Evolutionary conservation across 75 land plant genomes (phyloP).

Genomic region (Pinus taeda): DNA sequence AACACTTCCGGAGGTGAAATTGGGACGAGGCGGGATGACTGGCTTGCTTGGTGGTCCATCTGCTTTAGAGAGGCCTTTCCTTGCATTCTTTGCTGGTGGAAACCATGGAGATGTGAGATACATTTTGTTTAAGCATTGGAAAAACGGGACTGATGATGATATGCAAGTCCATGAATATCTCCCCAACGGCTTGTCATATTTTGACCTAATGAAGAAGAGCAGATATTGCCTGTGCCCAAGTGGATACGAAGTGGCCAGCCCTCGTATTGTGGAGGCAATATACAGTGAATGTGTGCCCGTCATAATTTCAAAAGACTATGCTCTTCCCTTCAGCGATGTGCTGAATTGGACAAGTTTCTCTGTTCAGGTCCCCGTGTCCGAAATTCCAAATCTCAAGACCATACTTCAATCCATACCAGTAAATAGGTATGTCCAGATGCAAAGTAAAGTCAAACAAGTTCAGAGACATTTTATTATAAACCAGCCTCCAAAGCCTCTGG

Average conservation of each 20-base stretch:
- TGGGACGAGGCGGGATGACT: slow-evolving; percentile 24
- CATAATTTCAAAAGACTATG: slow-evolving; percentile 51
- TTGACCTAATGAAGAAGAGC: slow-evolving; percentile 46
- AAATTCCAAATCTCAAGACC: slow-evolving; percentile 48
- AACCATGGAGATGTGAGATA: slow-evolving; percentile 59
- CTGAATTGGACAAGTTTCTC: slow-evolving; percentile 61
- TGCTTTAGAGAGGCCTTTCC: slow-evolving; percentile 23
- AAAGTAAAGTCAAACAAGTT: slow-evolving; percentile 41
- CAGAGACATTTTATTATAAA: slow-evolving; percentile 50
- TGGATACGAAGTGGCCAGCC: slow-evolving; percentile 70
- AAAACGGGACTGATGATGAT: slow-evolving; percentile 32
- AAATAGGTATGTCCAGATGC: slow-evolving; percentile 35
- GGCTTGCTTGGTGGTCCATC: slow-evolving; percentile 34
- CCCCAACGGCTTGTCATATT: slow-evolving; percentile 31
- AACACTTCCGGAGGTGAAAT: slow-evolving; percentile 53
- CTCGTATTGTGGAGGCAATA: slow-evolving; percentile 68
- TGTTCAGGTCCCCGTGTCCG: slow-evolving; percentile 35
- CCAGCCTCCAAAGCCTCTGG: slow-evolving; percentile 41
- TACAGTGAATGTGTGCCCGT: slow-evolving; percentile 68
- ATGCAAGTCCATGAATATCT: slow-evolving; percentile 39
- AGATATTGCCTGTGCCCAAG: slow-evolving; percentile 70
- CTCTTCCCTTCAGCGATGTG: slow-evolving; percentile 68
- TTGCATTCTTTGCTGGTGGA: slow-evolving; percentile 72
- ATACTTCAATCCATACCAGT: slow-evolving; percentile 41
- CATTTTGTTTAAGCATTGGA: slow-evolving; percentile 40